Base-by-base conservation (phyloP, 202 grass and related monocot species). In the Cymbopogon flexuosus region DNA sequence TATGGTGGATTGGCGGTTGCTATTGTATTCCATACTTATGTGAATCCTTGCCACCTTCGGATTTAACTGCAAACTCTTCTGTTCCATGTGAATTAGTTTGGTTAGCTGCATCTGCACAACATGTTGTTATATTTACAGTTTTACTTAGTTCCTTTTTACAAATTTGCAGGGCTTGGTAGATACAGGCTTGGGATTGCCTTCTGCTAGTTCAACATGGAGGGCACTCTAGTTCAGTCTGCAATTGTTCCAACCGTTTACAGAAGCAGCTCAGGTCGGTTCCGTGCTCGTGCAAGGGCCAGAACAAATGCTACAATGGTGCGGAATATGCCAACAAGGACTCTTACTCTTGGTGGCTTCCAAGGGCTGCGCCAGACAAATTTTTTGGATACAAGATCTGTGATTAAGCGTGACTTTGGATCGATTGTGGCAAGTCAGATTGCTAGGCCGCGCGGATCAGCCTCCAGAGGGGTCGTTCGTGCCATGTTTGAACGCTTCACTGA, bases 401-500 rank as follows among this genome's bases (percentile, higher is more conserved):
- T 79, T 33, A 83, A 47, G 65, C 86, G 72, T 19, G 86, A 94
- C 68, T 89, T 94, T 19, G 51, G 76, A 10, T 83, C 86, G 24
- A 81, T 94, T 0, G 65, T 93, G 40, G 85, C 85, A 72, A 84
- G 80, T 68, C 84, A 91, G 51, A 79, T 90, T 58, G 70, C 89
- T 39, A 76, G 83, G 1, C 84, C 90, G 10, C 81, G 74, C 4
- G 84, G 88, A 13, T 82, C 27, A 0, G 82, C 70, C 3, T 85
- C 73, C 11, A 82, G 80, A 80, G 84, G 83, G 52, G 90, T 95
- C 13, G 82, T 88, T 19, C 73, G 84, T 4, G 90, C 89, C 40
- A 96, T 96, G 90, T 96, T 96, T 3, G 90, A 93, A 15, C 89
- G 89, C 19, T 96, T 96, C 68, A 96, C 93, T 1, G 93, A 96